Percentiles rank a stretch among this genome's conserved stretches.
phyloP scores from a whole-genome alignment of 352 stramenopile genomes.

The Phytophthora pini region DNA sequence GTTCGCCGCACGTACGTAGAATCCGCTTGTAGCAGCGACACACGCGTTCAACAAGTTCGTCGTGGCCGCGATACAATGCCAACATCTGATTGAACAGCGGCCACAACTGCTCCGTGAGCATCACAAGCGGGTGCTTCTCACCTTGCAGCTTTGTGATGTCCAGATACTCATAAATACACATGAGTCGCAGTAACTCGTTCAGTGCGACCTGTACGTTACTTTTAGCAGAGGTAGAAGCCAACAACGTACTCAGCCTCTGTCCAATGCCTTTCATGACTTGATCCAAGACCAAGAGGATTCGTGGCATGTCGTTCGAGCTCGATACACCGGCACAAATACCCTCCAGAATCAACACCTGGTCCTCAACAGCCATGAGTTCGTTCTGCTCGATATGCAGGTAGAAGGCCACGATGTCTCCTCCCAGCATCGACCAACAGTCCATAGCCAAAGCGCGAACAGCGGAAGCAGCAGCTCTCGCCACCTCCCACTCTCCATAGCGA shows the following conservation, averaged over 20 bases:
- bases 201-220: constrained; percentile 53
- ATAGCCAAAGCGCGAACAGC: constrained; percentile 77
- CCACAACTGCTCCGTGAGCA: constrained; percentile 84
- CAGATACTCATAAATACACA: constrained; percentile 87
- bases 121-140: constrained; percentile 57
- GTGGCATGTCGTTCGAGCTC: constrained; percentile 49
- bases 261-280: constrained; percentile 75
- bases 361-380: constrained; percentile 73
- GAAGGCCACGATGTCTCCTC: constrained; percentile 71
- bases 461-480: constrained; percentile 71
- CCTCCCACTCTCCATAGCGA: constrained; percentile 73
- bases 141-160: constrained; percentile 38
- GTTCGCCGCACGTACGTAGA: constrained; percentile 65
- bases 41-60: constrained; percentile 84
- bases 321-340: constrained; percentile 72
- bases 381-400: constrained; percentile 80
- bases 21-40: constrained; percentile 91
- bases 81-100: constrained; percentile 83
- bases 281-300: constrained; percentile 62
- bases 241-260: constrained; percentile 51
- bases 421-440: constrained; percentile 79
- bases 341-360: constrained; percentile 88
- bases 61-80: constrained; percentile 71
- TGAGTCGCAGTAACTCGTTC: constrained; percentile 79
- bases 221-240: constrained; percentile 41